Percentiles rank a stretch among this genome's conserved stretches.
These are phyloP conservation scores for Candida alai DNA, from an alignment of 805 yeast species.

Conservation along the genomic window DNA sequence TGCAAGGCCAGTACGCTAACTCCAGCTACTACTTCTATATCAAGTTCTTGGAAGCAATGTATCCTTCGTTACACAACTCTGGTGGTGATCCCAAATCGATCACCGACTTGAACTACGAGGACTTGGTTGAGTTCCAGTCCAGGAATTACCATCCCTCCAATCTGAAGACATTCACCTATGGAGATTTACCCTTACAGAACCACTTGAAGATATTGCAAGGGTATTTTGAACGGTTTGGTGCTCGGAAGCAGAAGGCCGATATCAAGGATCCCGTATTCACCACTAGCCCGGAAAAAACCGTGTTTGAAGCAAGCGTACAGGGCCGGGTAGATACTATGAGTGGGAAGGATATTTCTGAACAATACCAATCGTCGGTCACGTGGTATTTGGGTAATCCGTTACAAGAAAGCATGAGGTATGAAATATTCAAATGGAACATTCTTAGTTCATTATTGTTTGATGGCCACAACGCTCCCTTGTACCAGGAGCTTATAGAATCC, in stretches of 20 bases:
- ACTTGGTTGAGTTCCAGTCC: conserved; percentile 72
- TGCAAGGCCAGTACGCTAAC: conserved; percentile 96
- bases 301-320: conserved; percentile 30
- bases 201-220: conserved; percentile 57
- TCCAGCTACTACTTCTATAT: conserved; percentile 83
- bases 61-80: conserved; percentile 80
- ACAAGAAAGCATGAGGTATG: conserved; percentile 49
- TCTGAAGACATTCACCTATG: conserved; percentile 83
- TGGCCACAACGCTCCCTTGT: conserved; percentile 90
- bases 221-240: conserved; percentile 52
- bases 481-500: conserved; percentile 80
- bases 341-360: conserved; percentile 61
- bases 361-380: conserved; percentile 76
- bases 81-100: conserved; percentile 92
- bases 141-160: conserved; percentile 86
- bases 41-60: conserved; percentile 75
- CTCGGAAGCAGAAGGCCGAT: conserved; percentile 26
- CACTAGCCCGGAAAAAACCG: background rate
- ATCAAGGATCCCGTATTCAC: conserved; percentile 47
- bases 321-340: conserved; percentile 74
- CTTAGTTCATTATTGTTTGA: conserved; percentile 71
- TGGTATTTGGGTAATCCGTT: conserved; percentile 81
- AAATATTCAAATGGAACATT: conserved; percentile 67
- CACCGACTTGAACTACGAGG: conserved; percentile 69
- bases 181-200: conserved; percentile 60